Conservation (phyloP, 768 basidiomycete genomes). For the Trametes cinnabarina region DNA sequence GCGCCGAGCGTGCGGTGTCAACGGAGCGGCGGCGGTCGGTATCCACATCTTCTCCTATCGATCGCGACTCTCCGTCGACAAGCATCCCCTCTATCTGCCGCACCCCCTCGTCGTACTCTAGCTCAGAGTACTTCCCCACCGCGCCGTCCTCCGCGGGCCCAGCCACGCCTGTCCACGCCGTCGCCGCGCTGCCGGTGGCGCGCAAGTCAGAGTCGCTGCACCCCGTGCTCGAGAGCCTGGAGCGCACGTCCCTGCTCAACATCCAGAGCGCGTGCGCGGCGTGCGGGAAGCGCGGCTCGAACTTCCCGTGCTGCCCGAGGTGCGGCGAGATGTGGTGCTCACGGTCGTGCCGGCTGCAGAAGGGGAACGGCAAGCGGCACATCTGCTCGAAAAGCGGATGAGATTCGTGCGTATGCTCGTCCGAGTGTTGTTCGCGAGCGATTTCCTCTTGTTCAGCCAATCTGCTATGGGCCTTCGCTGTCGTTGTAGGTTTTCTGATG, state of each 20-base stretch:
- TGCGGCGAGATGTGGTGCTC: constrained; percentile 36
- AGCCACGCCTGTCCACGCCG: constrained; percentile 23
- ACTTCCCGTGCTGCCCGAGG: constrained; percentile 33
- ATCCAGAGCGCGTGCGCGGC: constrained; percentile 29
- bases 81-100: constrained; percentile 30
- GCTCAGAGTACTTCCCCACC: constrained; percentile 30
- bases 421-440: background rate
- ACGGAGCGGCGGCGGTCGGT: background rate
- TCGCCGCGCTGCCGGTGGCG: constrained; percentile 10
- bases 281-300: constrained; percentile 29
- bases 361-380: constrained; percentile 20
- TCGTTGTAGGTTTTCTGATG: background rate
- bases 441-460: background rate
- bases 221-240: constrained; percentile 28
- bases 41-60: constrained; percentile 3
- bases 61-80: constrained; percentile 15
- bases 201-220: constrained; percentile 16
- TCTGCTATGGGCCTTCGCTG: background rate
- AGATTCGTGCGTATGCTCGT: background rate
- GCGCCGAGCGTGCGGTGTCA: background rate
- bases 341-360: constrained; percentile 18
- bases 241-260: constrained; percentile 28
- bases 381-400: constrained; percentile 11
- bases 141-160: constrained; percentile 30
- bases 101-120: constrained; percentile 28